Conservation (phyloP, 306 rosid species). For the Gillenia trifoliata region DNA sequence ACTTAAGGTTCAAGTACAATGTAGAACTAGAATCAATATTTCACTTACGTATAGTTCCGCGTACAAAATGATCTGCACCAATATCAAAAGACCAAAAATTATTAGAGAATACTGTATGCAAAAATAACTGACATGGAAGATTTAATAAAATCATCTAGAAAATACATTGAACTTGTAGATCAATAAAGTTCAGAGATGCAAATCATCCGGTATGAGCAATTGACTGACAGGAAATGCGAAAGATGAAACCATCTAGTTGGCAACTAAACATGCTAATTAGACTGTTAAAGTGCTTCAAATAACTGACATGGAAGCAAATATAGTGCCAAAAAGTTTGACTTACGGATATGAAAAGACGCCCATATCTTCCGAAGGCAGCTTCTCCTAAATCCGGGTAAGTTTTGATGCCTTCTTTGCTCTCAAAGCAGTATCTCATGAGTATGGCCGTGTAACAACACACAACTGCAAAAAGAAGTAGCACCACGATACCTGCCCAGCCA, state of each 20-base stretch:
- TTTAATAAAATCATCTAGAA: background rate
- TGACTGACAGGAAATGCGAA: background rate
- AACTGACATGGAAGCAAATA: background rate
- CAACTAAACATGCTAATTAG: background rate
- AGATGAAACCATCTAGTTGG: background rate
- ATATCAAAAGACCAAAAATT: constrained; percentile 14
- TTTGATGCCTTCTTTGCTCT: constrained; percentile 57
- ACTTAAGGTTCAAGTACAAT: background rate
- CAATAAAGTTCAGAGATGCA: background rate
- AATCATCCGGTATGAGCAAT: background rate
- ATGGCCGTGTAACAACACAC: constrained; percentile 78
- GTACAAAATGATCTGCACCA: constrained; percentile 66
- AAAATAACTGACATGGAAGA: background rate
- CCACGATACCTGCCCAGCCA: constrained; percentile 71
- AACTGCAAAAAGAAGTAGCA: constrained; percentile 57
- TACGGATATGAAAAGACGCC: constrained; percentile 62
- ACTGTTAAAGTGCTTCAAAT: background rate
- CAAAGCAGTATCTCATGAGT: constrained; percentile 71
- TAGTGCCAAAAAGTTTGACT: constrained; percentile 23
- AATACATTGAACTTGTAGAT: background rate
- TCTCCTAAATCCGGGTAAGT: constrained; percentile 81
- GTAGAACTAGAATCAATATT: constrained; percentile 6
- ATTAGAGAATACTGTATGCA: constrained; percentile 17
- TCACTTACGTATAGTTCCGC: constrained; percentile 73
- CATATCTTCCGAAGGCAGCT: constrained; percentile 82